Evolutionary conservation across 164 flowering plant species (phyloP), one percentile per base, ranked within the genome.

Genomic region (Kalanchoe fedtschenkoi): DNA sequence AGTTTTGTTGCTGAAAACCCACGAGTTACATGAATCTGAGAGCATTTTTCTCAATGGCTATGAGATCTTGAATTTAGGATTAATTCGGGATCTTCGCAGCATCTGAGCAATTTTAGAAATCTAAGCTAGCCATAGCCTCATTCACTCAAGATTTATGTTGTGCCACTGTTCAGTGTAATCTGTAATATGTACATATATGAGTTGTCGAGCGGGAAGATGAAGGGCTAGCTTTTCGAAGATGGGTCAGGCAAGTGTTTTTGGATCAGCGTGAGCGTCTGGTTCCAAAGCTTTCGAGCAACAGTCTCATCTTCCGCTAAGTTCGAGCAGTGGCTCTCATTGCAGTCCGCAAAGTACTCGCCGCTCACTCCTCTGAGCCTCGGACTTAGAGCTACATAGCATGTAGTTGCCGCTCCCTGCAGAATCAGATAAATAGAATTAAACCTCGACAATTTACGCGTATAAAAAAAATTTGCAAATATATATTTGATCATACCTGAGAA

Each of bases 271-370:
- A 69, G 78, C 13, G 85, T 88, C 64, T 81, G 87, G 63, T 71
- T 82, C 91, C 92, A 85, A 10, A 93, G 81, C 68, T 77, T 77
- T 6, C 66, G 76, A 4, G 95, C 91, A 70, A 76, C 78, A 30
- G 57, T 58, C 37, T 81, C 86, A 71, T 93, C 96, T 66, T 78
- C 78, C 28, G 97, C 97, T 24, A 88, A 75, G 38, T 71, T 56
- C 37, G 97, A 87, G 72, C 89, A 83, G 65, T 68, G 66, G 34
- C 73, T 75, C 72, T 93, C 95, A 59, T 93, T 93, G 62, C 99
- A 93, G 70, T 93, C 99, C 64, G 82, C 86, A 68, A 82, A 89
- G 69, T 88, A 90, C 68, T 76, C 84, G 34, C 99, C 99, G 67
- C 78, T 85, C 34, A 75, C 68, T n/a, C 93, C 97, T 66, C 75